Evolutionary conservation across 2,329 filamentous ascomycete genomes (phyloP).

Genomic region (Drechslerella stenobrocha): DNA sequence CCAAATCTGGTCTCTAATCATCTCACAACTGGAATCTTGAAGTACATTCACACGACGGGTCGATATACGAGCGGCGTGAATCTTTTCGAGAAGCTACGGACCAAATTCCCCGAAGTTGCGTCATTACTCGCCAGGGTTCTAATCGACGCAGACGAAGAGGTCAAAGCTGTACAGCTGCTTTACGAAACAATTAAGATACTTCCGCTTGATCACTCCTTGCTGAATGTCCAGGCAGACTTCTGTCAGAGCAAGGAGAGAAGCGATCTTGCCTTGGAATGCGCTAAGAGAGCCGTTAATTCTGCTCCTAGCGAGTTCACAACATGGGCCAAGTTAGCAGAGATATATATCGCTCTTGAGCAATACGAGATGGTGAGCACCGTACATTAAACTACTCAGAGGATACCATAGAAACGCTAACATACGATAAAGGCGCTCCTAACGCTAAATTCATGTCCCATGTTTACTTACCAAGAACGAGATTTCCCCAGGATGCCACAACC

Average conservation of each 20-base stretch:
- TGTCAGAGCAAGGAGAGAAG: constrained; percentile 84
- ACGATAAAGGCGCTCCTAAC: constrained; percentile 74
- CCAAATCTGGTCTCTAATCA: constrained; percentile 90
- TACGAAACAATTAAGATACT: constrained; percentile 86
- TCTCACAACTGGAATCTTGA: constrained; percentile 85
- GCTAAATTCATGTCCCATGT: constrained; percentile 98
- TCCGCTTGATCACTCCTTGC: constrained; percentile 96
- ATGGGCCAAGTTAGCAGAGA: constrained; percentile 89
- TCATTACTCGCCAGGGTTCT: constrained; percentile 88
- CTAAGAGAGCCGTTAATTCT: constrained; percentile 90
- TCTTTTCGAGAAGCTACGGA: constrained; percentile 91
- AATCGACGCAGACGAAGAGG: constrained; percentile 93
- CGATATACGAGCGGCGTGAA: constrained; percentile 95
- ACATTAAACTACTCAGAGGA: neutral
- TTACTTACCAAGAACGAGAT: constrained; percentile 98
- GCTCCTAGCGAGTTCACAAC: constrained; percentile 96
- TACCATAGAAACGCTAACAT: constrained; percentile 4
- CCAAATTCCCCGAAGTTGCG: constrained; percentile 88
- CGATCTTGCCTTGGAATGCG: constrained; percentile 85
- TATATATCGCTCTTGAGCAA: constrained; percentile 90
- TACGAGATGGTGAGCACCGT: constrained; percentile 67
- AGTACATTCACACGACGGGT: constrained; percentile 93
- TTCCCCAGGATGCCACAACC: constrained; percentile 92
- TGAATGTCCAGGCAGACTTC: constrained; percentile 92
- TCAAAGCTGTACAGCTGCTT: constrained; percentile 86